Base-by-base conservation (phyloP, 1,139 yeast genomes). In the Scheffersomyces cryptocercus region DNA sequence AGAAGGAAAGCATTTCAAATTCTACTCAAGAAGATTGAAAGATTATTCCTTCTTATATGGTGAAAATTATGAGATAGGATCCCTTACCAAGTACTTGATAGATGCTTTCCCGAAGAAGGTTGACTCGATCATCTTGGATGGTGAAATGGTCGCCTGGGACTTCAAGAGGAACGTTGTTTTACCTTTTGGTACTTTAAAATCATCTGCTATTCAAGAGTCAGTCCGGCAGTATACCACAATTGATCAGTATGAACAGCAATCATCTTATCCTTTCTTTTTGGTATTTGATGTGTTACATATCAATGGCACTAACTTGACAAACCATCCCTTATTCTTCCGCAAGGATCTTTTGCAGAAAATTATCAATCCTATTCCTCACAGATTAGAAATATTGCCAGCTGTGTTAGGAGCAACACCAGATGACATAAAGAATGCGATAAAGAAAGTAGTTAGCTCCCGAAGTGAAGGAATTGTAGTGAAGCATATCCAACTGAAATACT, bases 101-200 rank as follows among this genome's bases (percentile, higher is more conserved):
- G 61, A 73, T 5, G 75, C 79, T 2, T 70, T 83, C 47, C 64
- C 67, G 16, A 64, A 65, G 1, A 62, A 68, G 5, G 73, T 77
- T 3, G 62, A 64, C 11, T 68, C 70, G 31, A 80, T 88, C 3
- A 75, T 93, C 2, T 59, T 93, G 4, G 99, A 93, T 65, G 98
- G 99, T 1, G 99, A 93, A 64, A 87, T 93, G 90, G 84, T 91
- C 0, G 90, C 96, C 0, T 90, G 82, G 79, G 97, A 91, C 60
- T 79, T 79, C 10, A 67, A 73, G 10, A 66, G 81, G 14, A 67
- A 82, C 33, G 72, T 72, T 1, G 73, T 88, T 7, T 66, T 88
- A 15, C 96, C 97, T 0, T 88, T 88, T 66, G 95, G 96, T 0
- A 77, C 88, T 0, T 74, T 91, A 34, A 85, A 87, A 56, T 74